Evolutionary conservation across 768 basidiomycete genomes (phyloP), one percentile per base, ranked within the genome.

Genomic region (Podaxis sp.): DNA sequence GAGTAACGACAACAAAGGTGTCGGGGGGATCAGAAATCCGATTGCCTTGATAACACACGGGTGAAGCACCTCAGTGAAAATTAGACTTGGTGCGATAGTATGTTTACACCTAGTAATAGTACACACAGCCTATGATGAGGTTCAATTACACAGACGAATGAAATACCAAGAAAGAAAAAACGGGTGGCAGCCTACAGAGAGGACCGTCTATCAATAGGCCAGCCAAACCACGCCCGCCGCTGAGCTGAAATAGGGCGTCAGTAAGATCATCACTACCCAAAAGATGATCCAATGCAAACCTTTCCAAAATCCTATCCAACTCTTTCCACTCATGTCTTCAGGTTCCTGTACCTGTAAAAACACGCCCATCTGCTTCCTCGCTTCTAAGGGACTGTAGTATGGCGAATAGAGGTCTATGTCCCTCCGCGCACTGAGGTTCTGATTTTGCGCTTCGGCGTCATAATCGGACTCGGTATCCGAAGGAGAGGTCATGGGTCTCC

Each of bases 331-430:
- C 33, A 59, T 49, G 0, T 60, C 51, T 49, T 52, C 51, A 17
- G 59, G 59, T 12, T 57, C 56, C 9, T 22, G 39, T 0, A 46
- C 39, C 24, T 15, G 38, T 3, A 26, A n/a, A 36, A 60, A 33
- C 17, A 40, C 3, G 33, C 39, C 26, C 59, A 39, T 26, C 24
- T 40, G 48, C 36, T 60, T 60, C 59, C 59, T 51, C 48, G 48
- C 51, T n/a, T 60, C 59, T 12, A 60, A 39, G 2, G 51, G 59
- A 22, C 59, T 60, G 17, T 52, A 60, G 24, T 52, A 60, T 3
- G 59, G 59, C 2, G 59, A 60, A 39, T 39, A 60, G 11, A 40
- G 30, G 13, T 52, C 15, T 12, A 52, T 24, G 0, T 39, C 38
- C 4, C 52, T 8, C 8, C 5, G 24, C 5, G 19, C 4, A 5